phyloP scores from a whole-genome alignment of 2,329 filamentous ascomycete genomes.

The Rhinocladiella mackenziei region DNA sequence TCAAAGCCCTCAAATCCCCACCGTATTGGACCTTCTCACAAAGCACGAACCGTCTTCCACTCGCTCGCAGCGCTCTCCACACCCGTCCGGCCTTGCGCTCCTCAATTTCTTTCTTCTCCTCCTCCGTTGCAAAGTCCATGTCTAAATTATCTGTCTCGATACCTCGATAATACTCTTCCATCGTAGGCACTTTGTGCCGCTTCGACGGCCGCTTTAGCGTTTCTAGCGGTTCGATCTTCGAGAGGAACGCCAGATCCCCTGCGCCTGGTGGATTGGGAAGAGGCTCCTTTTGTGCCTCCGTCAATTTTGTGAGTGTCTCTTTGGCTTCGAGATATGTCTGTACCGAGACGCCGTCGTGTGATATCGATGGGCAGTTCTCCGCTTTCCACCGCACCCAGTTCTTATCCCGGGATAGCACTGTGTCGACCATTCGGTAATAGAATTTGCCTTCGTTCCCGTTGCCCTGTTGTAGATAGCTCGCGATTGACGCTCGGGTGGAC shows the following conservation, averaged over 20 bases:
- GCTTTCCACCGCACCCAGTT: conserved; percentile 99
- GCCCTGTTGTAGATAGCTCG: conserved; percentile 66
- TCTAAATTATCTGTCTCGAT: conserved; percentile 81
- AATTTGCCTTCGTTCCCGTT: conserved; percentile 75
- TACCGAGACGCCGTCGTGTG: conserved; percentile 66
- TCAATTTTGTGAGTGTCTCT: conserved; percentile 59
- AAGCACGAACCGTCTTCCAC: conserved; percentile 58
- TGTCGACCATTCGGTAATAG: conserved; percentile 95
- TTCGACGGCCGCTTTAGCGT: conserved; percentile 62
- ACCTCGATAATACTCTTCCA: conserved; percentile 66
- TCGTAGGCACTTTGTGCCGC: conserved; percentile 65
- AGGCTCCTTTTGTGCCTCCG: conserved; percentile 67
- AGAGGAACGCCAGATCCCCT: conserved; percentile 73
- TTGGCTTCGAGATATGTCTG: conserved; percentile 67
- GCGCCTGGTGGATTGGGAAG: conserved; percentile 63
- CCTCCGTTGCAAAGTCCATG: conserved; percentile 69
- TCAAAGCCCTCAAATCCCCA: conserved; percentile 56
- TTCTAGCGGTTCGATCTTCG: conserved; percentile 63
- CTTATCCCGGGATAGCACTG: conserved; percentile 89
- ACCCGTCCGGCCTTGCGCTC: conserved; percentile 81
- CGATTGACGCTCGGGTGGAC: conserved; percentile 72
- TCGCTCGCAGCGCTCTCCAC: conserved; percentile 82
- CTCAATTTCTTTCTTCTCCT: conserved; percentile 56
- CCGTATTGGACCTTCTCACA: conserved; percentile 88
- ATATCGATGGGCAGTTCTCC: conserved; percentile 84